These are phyloP conservation scores for Globisporangium perplexum DNA, from an alignment of 352 stramenopile species.

Conservation along the genomic window DNA sequence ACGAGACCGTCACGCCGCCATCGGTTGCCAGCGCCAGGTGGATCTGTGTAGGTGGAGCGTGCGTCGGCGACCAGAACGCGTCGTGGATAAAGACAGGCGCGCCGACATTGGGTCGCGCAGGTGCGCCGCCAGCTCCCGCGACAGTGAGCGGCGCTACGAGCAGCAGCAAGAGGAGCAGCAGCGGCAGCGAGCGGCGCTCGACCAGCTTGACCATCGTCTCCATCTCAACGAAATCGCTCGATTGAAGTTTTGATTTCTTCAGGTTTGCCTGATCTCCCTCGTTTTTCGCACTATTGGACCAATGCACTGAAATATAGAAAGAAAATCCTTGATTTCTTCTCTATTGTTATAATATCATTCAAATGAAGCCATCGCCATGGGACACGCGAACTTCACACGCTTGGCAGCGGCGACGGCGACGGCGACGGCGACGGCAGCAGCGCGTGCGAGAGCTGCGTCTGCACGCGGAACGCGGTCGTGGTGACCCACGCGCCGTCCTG, in stretches of 20 bases:
- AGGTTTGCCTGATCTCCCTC: too few relatives aligned
- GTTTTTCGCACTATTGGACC: not conserved
- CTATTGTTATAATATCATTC: not conserved
- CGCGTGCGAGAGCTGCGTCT: not conserved
- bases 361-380: too few relatives aligned
- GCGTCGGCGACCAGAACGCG: constrained; percentile 3
- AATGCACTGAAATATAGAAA: not conserved
- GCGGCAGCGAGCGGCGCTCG: not conserved
- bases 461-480: constrained; percentile 18
- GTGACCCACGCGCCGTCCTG: constrained; percentile 46
- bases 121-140: too few relatives aligned
- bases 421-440: too few relatives aligned
- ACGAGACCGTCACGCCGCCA: constrained; percentile 24
- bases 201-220: too few relatives aligned
- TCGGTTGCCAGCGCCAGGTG: constrained; percentile 20
- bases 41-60: constrained; percentile 16
- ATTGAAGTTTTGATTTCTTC: too few relatives aligned
- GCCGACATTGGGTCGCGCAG: not conserved
- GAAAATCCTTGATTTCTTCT: not conserved
- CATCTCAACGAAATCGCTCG: not conserved
- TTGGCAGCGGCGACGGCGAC: too few relatives aligned
- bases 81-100: constrained; percentile 6
- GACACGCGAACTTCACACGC: too few relatives aligned
- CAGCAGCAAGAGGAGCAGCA: not conserved
- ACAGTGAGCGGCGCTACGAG: too few relatives aligned